Conservation (phyloP, 805 yeast species). For the Isabelozyma rhagii region DNA sequence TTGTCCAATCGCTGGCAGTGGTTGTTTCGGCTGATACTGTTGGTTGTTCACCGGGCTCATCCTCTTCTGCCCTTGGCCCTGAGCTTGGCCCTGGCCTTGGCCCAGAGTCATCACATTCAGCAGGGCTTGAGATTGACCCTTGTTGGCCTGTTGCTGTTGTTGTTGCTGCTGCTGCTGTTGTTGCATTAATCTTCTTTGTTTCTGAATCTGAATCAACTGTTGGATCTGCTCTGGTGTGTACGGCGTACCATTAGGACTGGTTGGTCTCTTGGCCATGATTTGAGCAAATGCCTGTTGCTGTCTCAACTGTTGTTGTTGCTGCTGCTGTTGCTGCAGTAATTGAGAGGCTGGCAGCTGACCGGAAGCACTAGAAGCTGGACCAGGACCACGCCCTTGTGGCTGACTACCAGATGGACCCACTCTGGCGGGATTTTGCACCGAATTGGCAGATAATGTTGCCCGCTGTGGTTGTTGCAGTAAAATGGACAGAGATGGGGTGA, state of each 20-base stretch:
- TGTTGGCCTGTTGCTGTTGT: conserved; percentile 8
- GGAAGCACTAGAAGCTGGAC: neutral
- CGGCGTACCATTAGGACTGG: conserved; percentile 54
- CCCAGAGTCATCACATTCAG: conserved; percentile 1
- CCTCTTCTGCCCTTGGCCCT: neutral
- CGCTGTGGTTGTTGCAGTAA: neutral
- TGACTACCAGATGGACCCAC: neutral
- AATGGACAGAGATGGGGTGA: neutral
- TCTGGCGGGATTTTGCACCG: neutral
- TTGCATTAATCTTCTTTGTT: conserved; percentile 47
- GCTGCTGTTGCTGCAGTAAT: conserved; percentile 5
- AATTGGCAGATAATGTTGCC: neutral
- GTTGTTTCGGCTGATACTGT: conserved; percentile 5
- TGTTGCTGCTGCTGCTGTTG: conserved; percentile 27
- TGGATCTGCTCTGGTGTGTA: conserved; percentile 62
- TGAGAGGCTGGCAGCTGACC: neutral
- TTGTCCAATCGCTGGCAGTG: conserved; percentile 2
- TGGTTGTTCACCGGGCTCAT: neutral
- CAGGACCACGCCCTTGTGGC: neutral
- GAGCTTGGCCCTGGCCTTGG: conserved; percentile 9
- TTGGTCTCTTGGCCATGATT: conserved; percentile 29
- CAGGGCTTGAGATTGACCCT: neutral
- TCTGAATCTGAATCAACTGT: conserved; percentile 50
- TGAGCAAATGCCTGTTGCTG: conserved; percentile 5
- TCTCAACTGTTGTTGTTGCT: conserved; percentile 9